These are phyloP conservation scores for Hypoxylon trugodes DNA, from an alignment of 495 filamentous ascomycete species.

Conservation along the genomic window DNA sequence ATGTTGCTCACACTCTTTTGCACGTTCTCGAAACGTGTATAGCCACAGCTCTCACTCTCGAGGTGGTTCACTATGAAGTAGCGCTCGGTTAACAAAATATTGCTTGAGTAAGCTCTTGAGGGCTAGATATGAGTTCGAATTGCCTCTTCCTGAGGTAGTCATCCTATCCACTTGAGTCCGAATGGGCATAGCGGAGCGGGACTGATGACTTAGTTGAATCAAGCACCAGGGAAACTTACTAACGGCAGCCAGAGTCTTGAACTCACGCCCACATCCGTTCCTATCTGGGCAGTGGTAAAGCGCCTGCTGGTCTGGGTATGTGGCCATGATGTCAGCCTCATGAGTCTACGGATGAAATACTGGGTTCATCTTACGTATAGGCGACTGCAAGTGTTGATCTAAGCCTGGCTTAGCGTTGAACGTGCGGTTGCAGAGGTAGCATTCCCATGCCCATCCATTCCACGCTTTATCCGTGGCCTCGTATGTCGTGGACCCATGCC, in stretches of 20 bases:
- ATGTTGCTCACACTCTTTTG: slow-evolving; percentile 23
- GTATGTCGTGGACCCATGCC: slow-evolving; percentile 28
- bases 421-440: slow-evolving; percentile 43
- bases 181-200: too few species aligned
- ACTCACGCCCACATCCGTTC: slow-evolving; percentile 52
- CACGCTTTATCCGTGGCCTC: slow-evolving; percentile 31
- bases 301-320: slow-evolving; percentile 49
- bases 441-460: slow-evolving; percentile 43
- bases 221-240: too few species aligned
- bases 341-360: not conserved
- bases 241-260: slow-evolving; percentile 55
- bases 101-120: too few species aligned
- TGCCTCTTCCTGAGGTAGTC: too few species aligned
- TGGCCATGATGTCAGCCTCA: not conserved
- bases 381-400: slow-evolving; percentile 48
- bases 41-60: slow-evolving; percentile 62
- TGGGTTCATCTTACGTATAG: slow-evolving; percentile 37
- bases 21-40: slow-evolving; percentile 55
- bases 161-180: too few species aligned
- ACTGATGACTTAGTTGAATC: too few species aligned
- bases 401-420: slow-evolving; percentile 27
- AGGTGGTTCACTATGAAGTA: slow-evolving; percentile 56
- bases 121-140: too few species aligned
- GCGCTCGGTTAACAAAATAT: too few species aligned
- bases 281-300: slow-evolving; percentile 63